These are phyloP conservation scores for Fennellomyces sp. DNA, from an alignment of 371 early-diverging fungal species.

Conservation along the genomic window DNA sequence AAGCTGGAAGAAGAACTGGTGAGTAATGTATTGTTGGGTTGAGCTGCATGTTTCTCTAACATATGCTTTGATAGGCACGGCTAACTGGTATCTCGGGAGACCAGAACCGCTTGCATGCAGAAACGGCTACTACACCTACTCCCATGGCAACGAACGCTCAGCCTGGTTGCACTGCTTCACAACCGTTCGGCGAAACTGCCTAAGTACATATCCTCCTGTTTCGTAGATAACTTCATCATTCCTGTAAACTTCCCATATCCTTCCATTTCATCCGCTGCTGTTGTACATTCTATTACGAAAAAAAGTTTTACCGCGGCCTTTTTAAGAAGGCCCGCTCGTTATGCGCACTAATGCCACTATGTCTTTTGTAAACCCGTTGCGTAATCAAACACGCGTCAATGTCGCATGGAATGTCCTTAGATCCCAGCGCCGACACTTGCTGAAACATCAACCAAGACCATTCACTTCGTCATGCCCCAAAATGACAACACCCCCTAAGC, in stretches of 20 bases:
- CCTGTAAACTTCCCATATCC: too few species aligned
- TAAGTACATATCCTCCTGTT: background rate
- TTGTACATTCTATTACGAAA: too few species aligned
- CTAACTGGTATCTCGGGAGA: conserved; percentile 22
- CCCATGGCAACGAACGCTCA: conserved; percentile 33
- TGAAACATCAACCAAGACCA: too few species aligned
- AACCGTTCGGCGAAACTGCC: background rate
- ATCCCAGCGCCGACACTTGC: too few species aligned
- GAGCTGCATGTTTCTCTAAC: background rate
- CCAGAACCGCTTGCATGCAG: conserved; percentile 26
- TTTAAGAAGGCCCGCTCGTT: too few species aligned
- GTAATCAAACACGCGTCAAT: too few species aligned
- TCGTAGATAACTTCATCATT: too few species aligned
- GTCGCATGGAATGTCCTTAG: too few species aligned
- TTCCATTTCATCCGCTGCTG: too few species aligned
- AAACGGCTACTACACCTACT: conserved; percentile 46
- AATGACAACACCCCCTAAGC: background rate
- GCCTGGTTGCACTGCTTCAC: conserved; percentile 25
- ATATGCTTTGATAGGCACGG: conserved; percentile 24
- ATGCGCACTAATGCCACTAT: too few species aligned
- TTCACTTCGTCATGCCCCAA: background rate
- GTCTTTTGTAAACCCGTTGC: too few species aligned
- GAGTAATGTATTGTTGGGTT: conserved; percentile 5
- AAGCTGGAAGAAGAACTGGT: conserved; percentile 53
- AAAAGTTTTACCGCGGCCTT: too few species aligned